Conservation (phyloP, 495 filamentous ascomycete genomes). For the Jackrogersella minutella region DNA sequence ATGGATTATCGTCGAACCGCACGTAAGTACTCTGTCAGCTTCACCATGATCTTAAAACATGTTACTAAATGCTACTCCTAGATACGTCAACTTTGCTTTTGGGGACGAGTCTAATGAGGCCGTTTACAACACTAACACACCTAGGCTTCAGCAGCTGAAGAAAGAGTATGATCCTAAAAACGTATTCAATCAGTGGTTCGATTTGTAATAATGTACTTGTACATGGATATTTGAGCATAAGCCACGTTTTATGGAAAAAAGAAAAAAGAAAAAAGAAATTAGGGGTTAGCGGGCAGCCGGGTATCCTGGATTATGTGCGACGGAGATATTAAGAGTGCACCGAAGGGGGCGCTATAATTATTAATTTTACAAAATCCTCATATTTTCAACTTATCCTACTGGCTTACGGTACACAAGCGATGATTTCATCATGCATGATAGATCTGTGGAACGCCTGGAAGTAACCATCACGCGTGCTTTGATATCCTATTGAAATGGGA, state of each 20-base stretch:
- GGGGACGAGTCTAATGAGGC: slow-evolving; percentile 51
- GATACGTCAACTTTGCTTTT: slow-evolving; percentile 53
- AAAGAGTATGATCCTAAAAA: slow-evolving; percentile 51
- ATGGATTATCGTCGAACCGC: slow-evolving; percentile 18
- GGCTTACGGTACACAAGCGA: no score
- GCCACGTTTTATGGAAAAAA: background rate
- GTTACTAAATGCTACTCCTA: slow-evolving; percentile 4
- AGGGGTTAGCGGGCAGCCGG: no score
- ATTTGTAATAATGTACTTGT: background rate
- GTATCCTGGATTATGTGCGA: background rate
- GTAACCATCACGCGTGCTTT: background rate
- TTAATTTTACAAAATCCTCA: no score
- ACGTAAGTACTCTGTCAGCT: slow-evolving; percentile 27
- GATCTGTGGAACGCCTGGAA: background rate
- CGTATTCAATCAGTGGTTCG: slow-evolving; percentile 45
- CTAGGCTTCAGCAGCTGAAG: slow-evolving; percentile 46
- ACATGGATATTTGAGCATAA: background rate
- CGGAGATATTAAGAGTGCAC: no score
- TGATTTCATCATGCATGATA: no score
- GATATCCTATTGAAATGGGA: background rate
- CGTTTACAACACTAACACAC: slow-evolving; percentile 43
- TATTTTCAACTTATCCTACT: no score
- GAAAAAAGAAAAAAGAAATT: no score
- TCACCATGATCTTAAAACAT: slow-evolving; percentile 2
- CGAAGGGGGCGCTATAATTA: no score